These are phyloP conservation scores for Diaporthe amygdali DNA, from an alignment of 2,329 filamentous ascomycete genomes.

Conservation along the genomic window DNA sequence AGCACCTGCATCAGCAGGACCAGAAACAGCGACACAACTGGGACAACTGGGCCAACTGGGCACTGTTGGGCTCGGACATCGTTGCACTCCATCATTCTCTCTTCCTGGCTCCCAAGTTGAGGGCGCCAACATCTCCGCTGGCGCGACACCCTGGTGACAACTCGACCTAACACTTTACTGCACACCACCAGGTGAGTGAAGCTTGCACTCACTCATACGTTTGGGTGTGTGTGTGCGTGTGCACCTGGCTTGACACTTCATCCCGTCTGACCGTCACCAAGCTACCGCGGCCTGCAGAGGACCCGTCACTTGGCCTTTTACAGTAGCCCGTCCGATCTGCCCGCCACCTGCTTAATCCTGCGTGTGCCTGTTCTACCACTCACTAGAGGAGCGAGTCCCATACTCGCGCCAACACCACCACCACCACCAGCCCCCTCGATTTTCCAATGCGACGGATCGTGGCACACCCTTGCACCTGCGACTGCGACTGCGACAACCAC, in stretches of 20 bases:
- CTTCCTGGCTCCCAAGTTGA: not conserved
- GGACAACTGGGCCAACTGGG: not conserved
- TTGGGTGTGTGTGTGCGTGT: too few species aligned
- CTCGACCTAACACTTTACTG: not conserved
- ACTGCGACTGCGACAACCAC: slow-evolving; percentile 13
- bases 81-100: not conserved
- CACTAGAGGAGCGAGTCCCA: not conserved
- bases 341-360: slow-evolving; percentile 24
- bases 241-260: not conserved
- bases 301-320: slow-evolving; percentile 7
- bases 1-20: not conserved
- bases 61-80: not conserved
- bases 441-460: slow-evolving; percentile 23
- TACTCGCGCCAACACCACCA: slow-evolving; percentile 28
- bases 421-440: slow-evolving; percentile 24
- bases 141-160: not conserved
- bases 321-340: slow-evolving; percentile 3
- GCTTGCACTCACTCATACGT: not conserved
- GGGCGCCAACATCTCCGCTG: not conserved
- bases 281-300: not conserved
- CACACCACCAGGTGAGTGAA: not conserved
- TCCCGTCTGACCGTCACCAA: slow-evolving; percentile 1
- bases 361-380: not conserved
- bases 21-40: not conserved
- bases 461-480: slow-evolving; percentile 19